Evolutionary conservation across 495 filamentous ascomycete genomes (phyloP).

Genomic region (Neurospora tetrasperma): DNA sequence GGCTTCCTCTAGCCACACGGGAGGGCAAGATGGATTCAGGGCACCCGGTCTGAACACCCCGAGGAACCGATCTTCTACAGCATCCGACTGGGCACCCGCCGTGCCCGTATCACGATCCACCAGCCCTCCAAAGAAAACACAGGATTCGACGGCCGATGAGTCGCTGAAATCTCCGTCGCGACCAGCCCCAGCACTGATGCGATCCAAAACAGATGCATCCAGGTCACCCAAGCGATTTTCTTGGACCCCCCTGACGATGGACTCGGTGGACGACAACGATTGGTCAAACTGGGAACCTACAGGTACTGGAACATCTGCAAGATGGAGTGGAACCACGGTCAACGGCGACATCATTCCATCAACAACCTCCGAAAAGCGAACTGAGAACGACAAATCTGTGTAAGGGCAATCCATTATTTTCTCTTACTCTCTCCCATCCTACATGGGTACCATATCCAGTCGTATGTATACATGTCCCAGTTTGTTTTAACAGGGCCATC

Average conservation of each 20-base stretch:
- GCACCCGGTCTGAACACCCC: conserved; percentile 13
- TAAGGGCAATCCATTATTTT: conserved; percentile 19
- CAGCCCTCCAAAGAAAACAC: not conserved
- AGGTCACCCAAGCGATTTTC: conserved; percentile 34
- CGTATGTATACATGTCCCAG: not conserved
- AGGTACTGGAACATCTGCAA: conserved; percentile 31
- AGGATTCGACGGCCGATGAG: not conserved
- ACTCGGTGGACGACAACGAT: conserved; percentile 53
- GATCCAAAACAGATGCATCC: conserved; percentile 22
- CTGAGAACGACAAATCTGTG: conserved; percentile 30
- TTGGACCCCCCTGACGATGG: conserved; percentile 37
- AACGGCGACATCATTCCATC: conserved; percentile 33
- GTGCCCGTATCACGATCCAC: not conserved
- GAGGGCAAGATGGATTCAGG: conserved; percentile 30
- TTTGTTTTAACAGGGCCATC: not conserved
- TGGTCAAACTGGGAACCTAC: conserved; percentile 67
- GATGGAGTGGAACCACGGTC: conserved; percentile 41
- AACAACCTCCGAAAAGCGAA: conserved; percentile 26
- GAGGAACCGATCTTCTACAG: conserved; percentile 8
- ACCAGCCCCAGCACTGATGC: conserved; percentile 9
- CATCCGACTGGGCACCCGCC: conserved; percentile 16
- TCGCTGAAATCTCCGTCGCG: conserved; percentile 6
- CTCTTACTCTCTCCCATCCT: not conserved
- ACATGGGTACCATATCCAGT: not conserved
- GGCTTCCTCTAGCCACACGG: conserved; percentile 1